These are phyloP conservation scores for Boletellus deceptivus DNA, from an alignment of 1,284 basidiomycete species.

Conservation along the genomic window DNA sequence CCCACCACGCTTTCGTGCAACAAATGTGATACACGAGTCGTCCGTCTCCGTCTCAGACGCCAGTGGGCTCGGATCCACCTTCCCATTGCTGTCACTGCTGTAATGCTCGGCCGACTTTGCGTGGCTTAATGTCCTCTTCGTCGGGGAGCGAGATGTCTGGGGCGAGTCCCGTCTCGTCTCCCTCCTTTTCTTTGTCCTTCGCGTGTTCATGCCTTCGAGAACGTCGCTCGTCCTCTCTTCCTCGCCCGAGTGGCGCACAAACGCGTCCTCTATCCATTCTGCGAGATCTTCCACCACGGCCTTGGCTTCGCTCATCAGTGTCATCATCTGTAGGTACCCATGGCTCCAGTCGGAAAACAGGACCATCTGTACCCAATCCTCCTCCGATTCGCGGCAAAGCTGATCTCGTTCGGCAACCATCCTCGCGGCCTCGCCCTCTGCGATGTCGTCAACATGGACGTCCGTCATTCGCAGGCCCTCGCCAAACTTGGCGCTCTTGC, in stretches of 20 bases:
- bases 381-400: conserved; percentile 71
- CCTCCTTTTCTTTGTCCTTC: conserved; percentile 17
- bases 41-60: conserved; percentile 61
- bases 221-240: conserved; percentile 16
- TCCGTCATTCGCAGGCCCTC: conserved; percentile 51
- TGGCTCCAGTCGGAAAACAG: conserved; percentile 91
- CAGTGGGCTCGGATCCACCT: conserved; percentile 29
- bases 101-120: background rate
- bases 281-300: conserved; percentile 85
- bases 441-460: conserved; percentile 11
- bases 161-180: conserved; percentile 20
- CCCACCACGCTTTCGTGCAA: conserved; percentile 49
- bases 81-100: conserved; percentile 8
- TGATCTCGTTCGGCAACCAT: conserved; percentile 57
- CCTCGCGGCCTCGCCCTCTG: conserved; percentile 37
- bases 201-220: conserved; percentile 14
- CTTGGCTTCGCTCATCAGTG: conserved; percentile 80
- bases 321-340: conserved; percentile 93
- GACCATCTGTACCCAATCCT: conserved; percentile 94
- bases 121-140: conserved; percentile 17
- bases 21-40: conserved; percentile 66
- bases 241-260: conserved; percentile 43
- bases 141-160: conserved; percentile 21
- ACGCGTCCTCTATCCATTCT: conserved; percentile 89
- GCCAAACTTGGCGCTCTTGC: conserved; percentile 57